Evolutionary conservation across 2,329 filamentous ascomycete genomes (phyloP), one percentile per base, ranked within the genome.

Genomic region (Ophiocordyceps camponoti-saundersi): DNA sequence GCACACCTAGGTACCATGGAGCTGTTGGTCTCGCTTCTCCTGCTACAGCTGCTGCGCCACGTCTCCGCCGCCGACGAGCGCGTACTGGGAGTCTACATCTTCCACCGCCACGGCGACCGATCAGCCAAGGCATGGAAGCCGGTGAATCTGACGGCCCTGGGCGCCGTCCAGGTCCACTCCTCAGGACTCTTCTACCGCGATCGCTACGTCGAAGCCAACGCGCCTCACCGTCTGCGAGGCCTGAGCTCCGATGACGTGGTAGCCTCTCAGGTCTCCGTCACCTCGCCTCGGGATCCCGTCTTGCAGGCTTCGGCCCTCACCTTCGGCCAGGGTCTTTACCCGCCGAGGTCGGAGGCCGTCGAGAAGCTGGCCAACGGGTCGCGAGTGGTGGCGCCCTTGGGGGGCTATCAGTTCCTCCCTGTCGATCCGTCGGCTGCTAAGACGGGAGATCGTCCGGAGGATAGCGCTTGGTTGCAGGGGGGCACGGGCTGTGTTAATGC

Each of bases 71-170:
- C 67, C 49, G 66, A 66, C 20, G 85, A 93, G 67, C 84, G 80
- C 1, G 71, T 92, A 26, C 71, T 94, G 16, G 88, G 87, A 46
- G 79, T 82, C 43, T 92, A 89, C 63, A 79, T 95, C 64, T 94
- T 93, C 70, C 79, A 86, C 55, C 83, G 89, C 43, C 89, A 95
- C 66, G 89, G 89, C 48, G 89, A 95, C 63, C 79, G 89, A 48
- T 90, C 87, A 1, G 67, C 85, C 52, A 95, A 94, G 67, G 70
- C 77, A 18, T 78, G 77, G 51, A 70, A 79, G 43, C 82, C 83
- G 13, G 78, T 85, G 26, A 73, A 74, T 53, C 66, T 95, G 60
- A 95, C 89, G 13, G 73, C 82, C 49, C 73, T 95, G 46, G 89
- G 89, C 30, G 87, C 89, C 59, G 66, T 73, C 44, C 72, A 95